These are phyloP conservation scores for Neurospora sp. DNA, from an alignment of 495 filamentous ascomycete species.

Conservation along the genomic window DNA sequence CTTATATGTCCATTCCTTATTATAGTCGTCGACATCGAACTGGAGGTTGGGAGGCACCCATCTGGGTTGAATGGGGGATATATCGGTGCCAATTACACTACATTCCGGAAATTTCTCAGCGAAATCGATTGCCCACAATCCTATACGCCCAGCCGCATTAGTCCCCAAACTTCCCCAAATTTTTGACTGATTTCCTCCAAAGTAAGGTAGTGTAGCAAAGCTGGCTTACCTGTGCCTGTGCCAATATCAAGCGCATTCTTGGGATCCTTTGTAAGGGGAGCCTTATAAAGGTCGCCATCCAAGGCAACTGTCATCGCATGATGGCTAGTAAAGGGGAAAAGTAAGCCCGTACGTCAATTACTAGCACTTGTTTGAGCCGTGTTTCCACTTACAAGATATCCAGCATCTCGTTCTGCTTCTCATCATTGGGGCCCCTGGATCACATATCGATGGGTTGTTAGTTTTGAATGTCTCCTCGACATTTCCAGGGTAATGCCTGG, in stretches of 20 bases:
- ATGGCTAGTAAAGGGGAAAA: constrained; percentile 13
- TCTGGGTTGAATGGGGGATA: constrained; percentile 45
- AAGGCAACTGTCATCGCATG: constrained; percentile 31
- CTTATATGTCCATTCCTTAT: constrained; percentile 35
- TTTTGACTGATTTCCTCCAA: neutral
- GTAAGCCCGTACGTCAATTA: neutral
- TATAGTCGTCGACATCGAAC: constrained; percentile 45
- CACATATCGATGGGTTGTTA: neutral
- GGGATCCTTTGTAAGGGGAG: constrained; percentile 38
- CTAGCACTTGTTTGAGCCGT: neutral
- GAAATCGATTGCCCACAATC: constrained; percentile 34
- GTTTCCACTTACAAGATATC: constrained; percentile 26
- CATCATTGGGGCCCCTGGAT: constrained; percentile 24
- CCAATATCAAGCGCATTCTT: constrained; percentile 53
- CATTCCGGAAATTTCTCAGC: constrained; percentile 40
- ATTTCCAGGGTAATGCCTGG: neutral
- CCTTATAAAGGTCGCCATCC: constrained; percentile 44
- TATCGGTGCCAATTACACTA: constrained; percentile 56
- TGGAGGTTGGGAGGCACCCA: constrained; percentile 40
- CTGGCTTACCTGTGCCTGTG: constrained; percentile 41
- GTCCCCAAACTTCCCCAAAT: neutral
- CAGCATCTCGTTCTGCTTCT: constrained; percentile 26
- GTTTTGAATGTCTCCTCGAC: neutral
- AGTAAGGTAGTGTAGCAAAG: neutral
- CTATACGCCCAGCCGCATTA: constrained; percentile 1